Base-by-base conservation (phyloP, 306 rosid species). In the Fragaria iinumae region DNA sequence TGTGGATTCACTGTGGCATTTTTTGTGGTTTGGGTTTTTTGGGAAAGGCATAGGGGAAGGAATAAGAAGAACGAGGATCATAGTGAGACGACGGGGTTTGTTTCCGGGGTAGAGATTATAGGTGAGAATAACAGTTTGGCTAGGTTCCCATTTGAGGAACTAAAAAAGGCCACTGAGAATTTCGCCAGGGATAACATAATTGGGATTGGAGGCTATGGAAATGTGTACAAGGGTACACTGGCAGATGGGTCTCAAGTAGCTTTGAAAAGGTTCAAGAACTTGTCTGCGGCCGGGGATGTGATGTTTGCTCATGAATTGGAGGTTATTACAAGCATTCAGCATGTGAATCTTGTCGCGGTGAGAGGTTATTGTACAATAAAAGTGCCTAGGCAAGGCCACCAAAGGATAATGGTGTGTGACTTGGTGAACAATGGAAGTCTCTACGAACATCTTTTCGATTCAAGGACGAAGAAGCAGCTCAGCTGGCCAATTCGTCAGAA, bases 371-470 rank as follows among this genome's bases (percentile, higher is more conserved):
- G 77, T 45, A 77, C 57, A 14, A 39, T 65, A 36, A 36, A 65
- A 65, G 39, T 74, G 25, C 55, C 73, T 20, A 13, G 23, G 20
- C 82, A 63, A 74, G 86, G 74, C 14, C 70, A 74, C 63, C 79
- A 78, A 72, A 74, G 77, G 55, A 82, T 82, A 60, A 63, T 82
- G 55, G 80, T 55, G 23, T 82, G 80, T 9, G 80, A 82, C 36
- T 69, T 74, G 73, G 57, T 82, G 52, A 38, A 2, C 36, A 82
- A 78, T 2, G 80, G 86, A 32, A 78, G 85, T 59, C 82, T 82
- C 25, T 63, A 82, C 0, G 80, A 82, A 52, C 82, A 43, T 74
- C 82, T 82, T 45, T 82, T 74, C 47, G 52, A 41, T 12, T 14
- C 39, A 52, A 62, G 48, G 75, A 64, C 18, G 69, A 65, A 36